Conservation (phyloP, 2,329 filamentous ascomycete genomes). For the Verticillium klebahnii region DNA sequence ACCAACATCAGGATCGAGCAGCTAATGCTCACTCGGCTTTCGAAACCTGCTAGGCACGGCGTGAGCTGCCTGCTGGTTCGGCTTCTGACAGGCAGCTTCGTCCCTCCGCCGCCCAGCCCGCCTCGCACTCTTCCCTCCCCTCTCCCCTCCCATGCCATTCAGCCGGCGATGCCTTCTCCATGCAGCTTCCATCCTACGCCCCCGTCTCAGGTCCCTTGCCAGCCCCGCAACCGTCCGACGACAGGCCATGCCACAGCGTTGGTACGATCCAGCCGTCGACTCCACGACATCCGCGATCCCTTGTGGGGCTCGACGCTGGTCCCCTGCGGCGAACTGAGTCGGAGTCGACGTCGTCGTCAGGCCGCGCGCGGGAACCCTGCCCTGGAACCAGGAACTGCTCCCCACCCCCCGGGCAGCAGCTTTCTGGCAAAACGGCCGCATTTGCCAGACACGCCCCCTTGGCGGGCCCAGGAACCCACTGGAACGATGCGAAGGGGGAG, state of each 20-base stretch:
- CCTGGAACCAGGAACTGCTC: not conserved
- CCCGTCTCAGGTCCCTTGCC: not conserved
- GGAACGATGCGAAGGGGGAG: not conserved
- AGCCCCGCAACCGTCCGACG: not conserved
- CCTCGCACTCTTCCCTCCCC: not conserved
- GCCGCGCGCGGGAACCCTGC: not conserved
- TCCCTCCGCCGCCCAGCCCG: too few relatives aligned
- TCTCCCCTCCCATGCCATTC: not conserved
- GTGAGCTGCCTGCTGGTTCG: too few relatives aligned
- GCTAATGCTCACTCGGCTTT: not conserved
- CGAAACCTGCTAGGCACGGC: not conserved
- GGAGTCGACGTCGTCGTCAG: not conserved
- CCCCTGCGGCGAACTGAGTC: not conserved
- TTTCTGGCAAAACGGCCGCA: not conserved
- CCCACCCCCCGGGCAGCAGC: not conserved
- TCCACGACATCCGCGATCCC: not conserved
- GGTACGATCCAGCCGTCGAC: not conserved
- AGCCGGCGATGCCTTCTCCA: not conserved
- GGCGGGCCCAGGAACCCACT: not conserved
- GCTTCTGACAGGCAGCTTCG: too few relatives aligned
- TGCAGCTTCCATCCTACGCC: not conserved
- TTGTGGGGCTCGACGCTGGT: not conserved
- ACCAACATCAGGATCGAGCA: too few relatives aligned
- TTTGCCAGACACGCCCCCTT: not conserved
- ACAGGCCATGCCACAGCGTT: not conserved